These are phyloP conservation scores for Paramecium bursaria DNA, from an alignment of 73 alveolate genomes.

Conservation along the genomic window DNA sequence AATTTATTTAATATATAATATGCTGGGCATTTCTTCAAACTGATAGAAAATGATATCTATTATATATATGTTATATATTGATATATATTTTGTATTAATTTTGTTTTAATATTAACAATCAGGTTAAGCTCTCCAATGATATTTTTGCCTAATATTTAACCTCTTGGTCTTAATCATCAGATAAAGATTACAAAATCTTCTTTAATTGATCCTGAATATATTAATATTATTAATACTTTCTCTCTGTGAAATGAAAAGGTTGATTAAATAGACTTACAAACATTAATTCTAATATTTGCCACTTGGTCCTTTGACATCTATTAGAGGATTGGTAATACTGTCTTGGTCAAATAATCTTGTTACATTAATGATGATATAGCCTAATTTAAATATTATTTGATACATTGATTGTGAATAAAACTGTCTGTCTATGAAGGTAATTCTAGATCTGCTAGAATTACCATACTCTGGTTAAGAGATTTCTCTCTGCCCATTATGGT, in stretches of 20 bases:
- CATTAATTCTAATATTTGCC: constrained; percentile 66
- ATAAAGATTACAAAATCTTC: constrained; percentile 56
- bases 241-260: constrained; percentile 33
- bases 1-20: too few relatives aligned
- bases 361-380: constrained; percentile 48
- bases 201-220: constrained; percentile 43
- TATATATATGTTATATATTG: too few relatives aligned
- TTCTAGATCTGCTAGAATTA: constrained; percentile 21
- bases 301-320: constrained; percentile 56
- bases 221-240: constrained; percentile 8
- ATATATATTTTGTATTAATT: too few relatives aligned
- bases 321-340: constrained; percentile 57
- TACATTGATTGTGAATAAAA: constrained; percentile 65
- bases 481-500: constrained; percentile 66
- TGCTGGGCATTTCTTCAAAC: too few relatives aligned
- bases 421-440: constrained; percentile 68
- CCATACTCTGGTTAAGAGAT: constrained; percentile 59
- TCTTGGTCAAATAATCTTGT: constrained; percentile 55
- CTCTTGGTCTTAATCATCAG: constrained; percentile 66
- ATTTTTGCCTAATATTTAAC: constrained; percentile 66
- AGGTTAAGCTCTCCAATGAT: too few relatives aligned
- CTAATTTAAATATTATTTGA: background rate
- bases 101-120: too few relatives aligned
- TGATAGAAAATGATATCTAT: too few relatives aligned
- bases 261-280: constrained; percentile 40